These are phyloP conservation scores for Beauveria sp. DNA, from an alignment of 2,329 filamentous ascomycete genomes.

Conservation along the genomic window DNA sequence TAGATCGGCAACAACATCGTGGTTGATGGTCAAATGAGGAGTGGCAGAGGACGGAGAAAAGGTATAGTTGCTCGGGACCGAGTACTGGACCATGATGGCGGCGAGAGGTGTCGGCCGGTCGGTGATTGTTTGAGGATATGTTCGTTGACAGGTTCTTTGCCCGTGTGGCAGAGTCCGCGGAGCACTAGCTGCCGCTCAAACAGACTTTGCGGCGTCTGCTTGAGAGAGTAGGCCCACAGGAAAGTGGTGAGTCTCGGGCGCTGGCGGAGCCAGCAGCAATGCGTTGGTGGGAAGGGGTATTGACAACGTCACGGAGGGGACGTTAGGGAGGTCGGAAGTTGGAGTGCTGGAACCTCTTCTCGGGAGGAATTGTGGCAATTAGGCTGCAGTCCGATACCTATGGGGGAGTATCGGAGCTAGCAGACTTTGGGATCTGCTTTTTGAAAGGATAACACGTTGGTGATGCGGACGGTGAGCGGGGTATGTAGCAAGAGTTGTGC, in stretches of 20 bases:
- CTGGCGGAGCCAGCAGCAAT: conserved; percentile 87
- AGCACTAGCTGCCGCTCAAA: conserved; percentile 98
- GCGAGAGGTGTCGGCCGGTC: conserved; percentile 15
- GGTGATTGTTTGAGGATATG: conserved; percentile 15
- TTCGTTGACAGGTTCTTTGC: conserved; percentile 24
- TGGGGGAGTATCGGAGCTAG: conserved; percentile 75
- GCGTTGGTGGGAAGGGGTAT: conserved; percentile 22
- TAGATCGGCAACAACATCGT: conserved; percentile 83
- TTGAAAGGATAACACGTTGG: not conserved
- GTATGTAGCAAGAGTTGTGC: conserved; percentile 34
- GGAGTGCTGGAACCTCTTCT: conserved; percentile 73
- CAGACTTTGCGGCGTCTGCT: conserved; percentile 88
- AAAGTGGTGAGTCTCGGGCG: conserved; percentile 52
- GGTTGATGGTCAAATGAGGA: conserved; percentile 92
- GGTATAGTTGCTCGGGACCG: conserved; percentile 73
- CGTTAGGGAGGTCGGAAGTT: conserved; percentile 90
- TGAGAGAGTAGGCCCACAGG: conserved; percentile 97
- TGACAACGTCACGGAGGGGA: conserved; percentile 58
- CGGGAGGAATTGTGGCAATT: conserved; percentile 81
- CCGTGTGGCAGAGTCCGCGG: conserved; percentile 54
- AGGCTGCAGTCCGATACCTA: conserved; percentile 70
- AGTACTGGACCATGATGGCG: conserved; percentile 66
- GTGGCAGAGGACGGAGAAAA: conserved; percentile 76
- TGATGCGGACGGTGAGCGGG: conserved; percentile 1
- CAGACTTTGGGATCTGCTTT: conserved; percentile 39